Evolutionary conservation across 257 asterid species (phyloP).

Genomic region (Solanum tacnaense): DNA sequence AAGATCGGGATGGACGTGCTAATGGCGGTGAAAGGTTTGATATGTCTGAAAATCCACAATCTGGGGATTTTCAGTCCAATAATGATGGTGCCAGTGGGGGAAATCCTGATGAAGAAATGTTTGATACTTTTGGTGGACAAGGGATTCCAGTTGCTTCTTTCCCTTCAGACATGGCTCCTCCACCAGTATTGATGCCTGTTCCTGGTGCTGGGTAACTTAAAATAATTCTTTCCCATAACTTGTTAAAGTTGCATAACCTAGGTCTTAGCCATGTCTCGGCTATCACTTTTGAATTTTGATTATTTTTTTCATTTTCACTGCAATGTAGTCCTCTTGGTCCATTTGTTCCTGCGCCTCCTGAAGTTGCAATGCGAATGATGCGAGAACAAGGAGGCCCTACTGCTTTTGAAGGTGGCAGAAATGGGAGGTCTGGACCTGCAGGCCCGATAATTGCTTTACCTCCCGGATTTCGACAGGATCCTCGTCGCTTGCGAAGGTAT

Average conservation of each 20-base stretch:
- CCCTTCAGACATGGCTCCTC: slow-evolving; percentile 76
- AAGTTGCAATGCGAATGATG: slow-evolving; percentile 95
- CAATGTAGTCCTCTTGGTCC: slow-evolving; percentile 88
- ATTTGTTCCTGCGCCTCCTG: slow-evolving; percentile 98
- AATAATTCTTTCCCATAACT: not conserved
- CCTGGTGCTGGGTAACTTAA: slow-evolving; percentile 96
- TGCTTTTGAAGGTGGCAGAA: slow-evolving; percentile 81
- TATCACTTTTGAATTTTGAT: not conserved
- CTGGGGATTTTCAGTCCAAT: slow-evolving; percentile 50
- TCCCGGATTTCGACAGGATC: slow-evolving; percentile 76
- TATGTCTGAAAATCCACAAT: slow-evolving; percentile 56
- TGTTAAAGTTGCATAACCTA: not conserved
- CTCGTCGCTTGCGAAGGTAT: slow-evolving; percentile 89
- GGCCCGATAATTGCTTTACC: slow-evolving; percentile 80
- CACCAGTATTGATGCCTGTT: slow-evolving; percentile 94
- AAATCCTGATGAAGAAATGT: slow-evolving; percentile 72
- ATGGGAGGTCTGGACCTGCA: slow-evolving; percentile 64
- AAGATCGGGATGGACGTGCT: slow-evolving; percentile 61
- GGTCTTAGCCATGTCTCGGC: not conserved
- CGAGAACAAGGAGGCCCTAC: slow-evolving; percentile 91
- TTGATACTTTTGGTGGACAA: slow-evolving; percentile 73
- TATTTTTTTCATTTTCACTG: not conserved
- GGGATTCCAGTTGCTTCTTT: slow-evolving; percentile 69
- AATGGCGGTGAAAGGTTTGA: slow-evolving; percentile 60
- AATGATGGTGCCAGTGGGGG: slow-evolving; percentile 44